Percentiles rank a stretch among this genome's conserved stretches.
These are phyloP conservation scores for Chrysanthemum seticuspe DNA, from an alignment of 129 eudicot genomes.

Conservation along the genomic window DNA sequence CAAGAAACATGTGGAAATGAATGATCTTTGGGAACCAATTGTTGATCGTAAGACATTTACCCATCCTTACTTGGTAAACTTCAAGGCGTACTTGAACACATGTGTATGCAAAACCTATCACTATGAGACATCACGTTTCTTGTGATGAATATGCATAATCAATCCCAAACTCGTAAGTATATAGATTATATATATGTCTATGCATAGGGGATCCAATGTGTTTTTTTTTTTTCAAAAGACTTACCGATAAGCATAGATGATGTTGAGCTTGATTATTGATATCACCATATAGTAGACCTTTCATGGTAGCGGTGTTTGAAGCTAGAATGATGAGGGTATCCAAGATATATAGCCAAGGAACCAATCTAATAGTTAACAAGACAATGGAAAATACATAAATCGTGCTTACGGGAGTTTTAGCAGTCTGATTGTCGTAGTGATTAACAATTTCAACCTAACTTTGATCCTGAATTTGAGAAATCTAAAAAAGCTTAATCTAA, in stretches of 20 bases:
- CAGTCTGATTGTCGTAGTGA: too few species aligned
- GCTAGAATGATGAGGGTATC: constrained; percentile 28
- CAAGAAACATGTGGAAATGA: neutral
- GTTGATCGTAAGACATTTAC: constrained; percentile 5
- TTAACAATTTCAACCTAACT: too few species aligned
- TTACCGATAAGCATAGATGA: constrained; percentile 36
- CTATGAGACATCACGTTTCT: constrained; percentile 33
- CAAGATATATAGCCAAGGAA: constrained; percentile 28
- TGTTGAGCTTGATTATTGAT: constrained; percentile 10
- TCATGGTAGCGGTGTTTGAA: constrained; percentile 19
- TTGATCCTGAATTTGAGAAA: too few species aligned
- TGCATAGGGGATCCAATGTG: neutral
- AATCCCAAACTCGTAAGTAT: neutral
- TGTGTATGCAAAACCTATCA: constrained; percentile 29
- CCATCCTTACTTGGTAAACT: constrained; percentile 25
- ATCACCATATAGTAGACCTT: neutral
- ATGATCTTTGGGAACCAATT: constrained; percentile 10
- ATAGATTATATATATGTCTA: too few species aligned
- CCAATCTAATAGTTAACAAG: too few species aligned
- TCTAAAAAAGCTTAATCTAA: too few species aligned
- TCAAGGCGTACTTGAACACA: constrained; percentile 33
- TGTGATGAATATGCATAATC: neutral
- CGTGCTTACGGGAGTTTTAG: too few species aligned
- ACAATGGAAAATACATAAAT: too few species aligned
- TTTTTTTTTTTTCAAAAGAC: neutral